Conservation (phyloP, 2,329 filamentous ascomycete genomes). For the Trichoderma sp. region DNA sequence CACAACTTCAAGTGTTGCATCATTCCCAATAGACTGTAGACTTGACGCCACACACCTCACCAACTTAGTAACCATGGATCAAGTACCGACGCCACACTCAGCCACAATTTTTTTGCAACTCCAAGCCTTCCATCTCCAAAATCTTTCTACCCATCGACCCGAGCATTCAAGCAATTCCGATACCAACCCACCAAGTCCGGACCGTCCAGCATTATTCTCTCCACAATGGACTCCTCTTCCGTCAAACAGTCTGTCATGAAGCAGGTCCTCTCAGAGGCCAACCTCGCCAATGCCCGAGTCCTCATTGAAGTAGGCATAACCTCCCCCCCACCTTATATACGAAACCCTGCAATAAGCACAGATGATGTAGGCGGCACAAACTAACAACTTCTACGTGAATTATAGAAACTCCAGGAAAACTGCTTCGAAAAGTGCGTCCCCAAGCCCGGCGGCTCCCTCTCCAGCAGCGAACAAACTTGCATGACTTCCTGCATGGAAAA, state of each 20-base stretch:
- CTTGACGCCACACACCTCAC: neutral
- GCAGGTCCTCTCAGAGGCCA: conserved; percentile 66
- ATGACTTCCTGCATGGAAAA: conserved; percentile 81
- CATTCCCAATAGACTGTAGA: neutral
- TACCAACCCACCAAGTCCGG: neutral
- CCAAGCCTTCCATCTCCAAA: conserved; percentile 17
- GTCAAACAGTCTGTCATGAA: conserved; percentile 67
- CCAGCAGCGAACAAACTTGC: conserved; percentile 70
- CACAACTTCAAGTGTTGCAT: neutral
- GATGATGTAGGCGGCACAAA: neutral
- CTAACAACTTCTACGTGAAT: neutral
- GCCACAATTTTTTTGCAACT: conserved; percentile 26
- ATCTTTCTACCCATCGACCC: conserved; percentile 17
- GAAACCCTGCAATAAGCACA: neutral
- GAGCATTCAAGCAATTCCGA: neutral
- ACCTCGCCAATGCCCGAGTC: conserved; percentile 68
- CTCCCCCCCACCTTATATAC: conserved; percentile 14
- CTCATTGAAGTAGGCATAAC: conserved; percentile 65
- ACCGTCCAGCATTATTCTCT: conserved; percentile 34
- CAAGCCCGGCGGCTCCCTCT: conserved; percentile 68
- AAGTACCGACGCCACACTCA: conserved; percentile 7
- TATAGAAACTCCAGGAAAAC: conserved; percentile 76
- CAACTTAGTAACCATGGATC: neutral
- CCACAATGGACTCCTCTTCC: conserved; percentile 59
- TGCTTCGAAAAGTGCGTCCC: conserved; percentile 80